These are phyloP conservation scores for Monosporascus cannonballus DNA, from an alignment of 2,329 filamentous ascomycete species.

Conservation along the genomic window DNA sequence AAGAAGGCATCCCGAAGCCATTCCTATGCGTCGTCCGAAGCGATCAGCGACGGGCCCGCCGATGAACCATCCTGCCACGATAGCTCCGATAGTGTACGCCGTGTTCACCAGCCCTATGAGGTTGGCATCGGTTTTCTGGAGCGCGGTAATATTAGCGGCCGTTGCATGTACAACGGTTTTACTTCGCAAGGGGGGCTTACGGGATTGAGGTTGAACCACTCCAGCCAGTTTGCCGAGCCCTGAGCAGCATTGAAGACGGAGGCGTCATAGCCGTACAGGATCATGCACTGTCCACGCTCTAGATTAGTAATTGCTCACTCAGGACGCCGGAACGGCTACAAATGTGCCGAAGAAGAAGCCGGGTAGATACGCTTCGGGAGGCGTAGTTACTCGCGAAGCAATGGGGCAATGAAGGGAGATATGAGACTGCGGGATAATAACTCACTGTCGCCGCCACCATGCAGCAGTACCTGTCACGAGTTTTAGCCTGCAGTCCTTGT, in stretches of 20 bases:
- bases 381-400: too few species aligned
- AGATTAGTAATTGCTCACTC: background rate
- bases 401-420: too few species aligned
- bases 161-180: background rate
- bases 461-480: conserved; percentile 52
- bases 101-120: conserved; percentile 54
- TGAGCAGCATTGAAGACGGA: conserved; percentile 69
- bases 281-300: conserved; percentile 49
- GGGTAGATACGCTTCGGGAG: too few species aligned
- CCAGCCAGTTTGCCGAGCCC: conserved; percentile 59
- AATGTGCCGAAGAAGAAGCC: too few species aligned
- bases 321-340: background rate
- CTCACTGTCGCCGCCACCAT: conserved; percentile 55
- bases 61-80: conserved; percentile 64
- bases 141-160: background rate
- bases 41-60: conserved; percentile 57
- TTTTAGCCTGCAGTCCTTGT: conserved; percentile 5
- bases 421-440: background rate
- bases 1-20: conserved; percentile 57
- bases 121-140: conserved; percentile 34
- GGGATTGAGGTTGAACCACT: conserved; percentile 50
- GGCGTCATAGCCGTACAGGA: conserved; percentile 69
- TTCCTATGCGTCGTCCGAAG: conserved; percentile 57
- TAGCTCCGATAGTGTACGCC: conserved; percentile 64
- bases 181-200: conserved; percentile 15